A percentile compares a stretch with the other conserved stretches of the same genome.
Conservation (phyloP, 1,284 basidiomycete species). For the Cryptococcus sp. region DNA sequence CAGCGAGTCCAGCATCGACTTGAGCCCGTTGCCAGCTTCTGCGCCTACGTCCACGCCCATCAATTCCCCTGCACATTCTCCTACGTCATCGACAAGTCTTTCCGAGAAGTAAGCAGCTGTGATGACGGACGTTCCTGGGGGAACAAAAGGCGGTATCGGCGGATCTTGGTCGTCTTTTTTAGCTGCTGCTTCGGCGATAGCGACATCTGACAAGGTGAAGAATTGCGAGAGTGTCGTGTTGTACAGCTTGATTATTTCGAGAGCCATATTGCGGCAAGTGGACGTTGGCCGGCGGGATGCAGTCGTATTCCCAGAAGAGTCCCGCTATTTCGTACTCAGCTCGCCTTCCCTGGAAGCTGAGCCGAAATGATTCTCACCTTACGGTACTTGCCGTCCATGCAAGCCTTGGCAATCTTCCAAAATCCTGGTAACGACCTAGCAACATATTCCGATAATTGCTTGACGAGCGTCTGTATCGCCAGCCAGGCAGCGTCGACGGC, state of each 20-base stretch:
- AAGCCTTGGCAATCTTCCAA: constrained; percentile 88
- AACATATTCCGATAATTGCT: constrained; percentile 57
- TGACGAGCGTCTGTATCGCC: constrained; percentile 66
- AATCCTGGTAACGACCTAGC: constrained; percentile 76
- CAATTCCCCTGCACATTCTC: constrained; percentile 82
- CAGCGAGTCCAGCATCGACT: constrained; percentile 73
- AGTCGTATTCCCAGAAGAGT: constrained; percentile 31
- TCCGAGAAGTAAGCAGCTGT: constrained; percentile 78
- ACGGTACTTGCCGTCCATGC: constrained; percentile 87
- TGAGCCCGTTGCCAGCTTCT: constrained; percentile 69
- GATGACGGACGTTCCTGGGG: constrained; percentile 74
- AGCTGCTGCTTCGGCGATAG: constrained; percentile 56
- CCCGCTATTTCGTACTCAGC: constrained; percentile 27
- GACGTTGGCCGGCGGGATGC: constrained; percentile 66
- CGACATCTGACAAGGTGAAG: constrained; percentile 81
- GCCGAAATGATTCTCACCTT: constrained; percentile 60
- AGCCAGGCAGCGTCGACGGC: constrained; percentile 71
- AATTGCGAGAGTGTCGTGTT: constrained; percentile 83
- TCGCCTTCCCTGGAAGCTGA: not conserved
- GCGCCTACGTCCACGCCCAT: constrained; percentile 75
- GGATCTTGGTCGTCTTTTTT: constrained; percentile 20
- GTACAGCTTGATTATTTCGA: constrained; percentile 87
- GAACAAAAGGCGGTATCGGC: constrained; percentile 66
- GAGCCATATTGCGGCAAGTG: constrained; percentile 85
- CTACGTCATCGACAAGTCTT: constrained; percentile 77